Evolutionary conservation across 1,284 basidiomycete species (phyloP).

Genomic region (Pyrrhoderma noxium): DNA sequence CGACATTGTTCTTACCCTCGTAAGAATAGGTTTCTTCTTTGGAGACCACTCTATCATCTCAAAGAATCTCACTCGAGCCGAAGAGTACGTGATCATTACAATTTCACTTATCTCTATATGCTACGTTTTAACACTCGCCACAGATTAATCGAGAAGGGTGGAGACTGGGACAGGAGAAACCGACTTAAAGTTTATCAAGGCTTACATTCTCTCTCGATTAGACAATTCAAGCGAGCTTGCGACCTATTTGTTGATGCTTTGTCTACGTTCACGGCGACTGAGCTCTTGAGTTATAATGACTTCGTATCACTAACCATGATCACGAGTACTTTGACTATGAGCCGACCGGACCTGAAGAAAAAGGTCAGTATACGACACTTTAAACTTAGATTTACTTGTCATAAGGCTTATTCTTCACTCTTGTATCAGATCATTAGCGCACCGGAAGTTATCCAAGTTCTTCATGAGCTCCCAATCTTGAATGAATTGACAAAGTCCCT

Average conservation of each 20-base stretch:
- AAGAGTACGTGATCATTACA: constrained; percentile 49
- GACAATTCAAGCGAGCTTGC: constrained; percentile 68
- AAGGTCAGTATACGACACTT: constrained; percentile 51
- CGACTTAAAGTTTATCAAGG: constrained; percentile 94
- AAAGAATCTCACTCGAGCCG: constrained; percentile 72
- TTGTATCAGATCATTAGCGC: constrained; percentile 48
- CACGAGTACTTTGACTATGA: constrained; percentile 69
- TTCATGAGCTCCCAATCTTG: constrained; percentile 64
- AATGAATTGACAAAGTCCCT: constrained; percentile 69
- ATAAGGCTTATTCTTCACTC: not conserved
- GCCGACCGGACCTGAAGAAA: constrained; percentile 86
- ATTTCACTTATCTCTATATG: not conserved
- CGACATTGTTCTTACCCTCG: constrained; percentile 85
- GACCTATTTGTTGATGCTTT: constrained; percentile 84
- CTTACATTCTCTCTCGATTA: constrained; percentile 79
- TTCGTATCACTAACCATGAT: constrained; percentile 88
- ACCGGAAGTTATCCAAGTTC: constrained; percentile 66
- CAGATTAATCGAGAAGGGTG: constrained; percentile 90
- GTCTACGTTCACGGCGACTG: constrained; percentile 91
- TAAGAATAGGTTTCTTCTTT: constrained; percentile 91
- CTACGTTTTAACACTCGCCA: not conserved
- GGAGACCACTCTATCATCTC: constrained; percentile 73
- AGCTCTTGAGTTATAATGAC: constrained; percentile 85
- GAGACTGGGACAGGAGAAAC: constrained; percentile 97
- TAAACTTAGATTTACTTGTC: not conserved